Evolutionary conservation across 371 early-diverging fungal genomes (phyloP), one percentile per base, ranked within the genome.

Genomic region (Gilbertella persicaria): DNA sequence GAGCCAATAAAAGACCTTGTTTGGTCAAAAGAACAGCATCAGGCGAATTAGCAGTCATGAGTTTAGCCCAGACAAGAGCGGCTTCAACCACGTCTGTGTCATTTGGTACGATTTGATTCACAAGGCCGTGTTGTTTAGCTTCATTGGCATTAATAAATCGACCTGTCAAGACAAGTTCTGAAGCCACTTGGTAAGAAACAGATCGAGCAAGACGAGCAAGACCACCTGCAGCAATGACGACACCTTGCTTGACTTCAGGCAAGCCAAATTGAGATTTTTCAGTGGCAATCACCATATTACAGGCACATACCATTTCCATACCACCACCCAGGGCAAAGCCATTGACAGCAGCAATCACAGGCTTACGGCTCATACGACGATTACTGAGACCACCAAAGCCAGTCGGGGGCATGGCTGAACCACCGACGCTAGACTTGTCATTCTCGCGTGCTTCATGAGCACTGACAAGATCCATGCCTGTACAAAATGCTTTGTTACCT

Each of bases 311-410:
- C 35, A 78, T 71, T 43, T 80, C 80, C 45, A 71, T 72, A 37
- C 80, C 79, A 30, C 79, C 79, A 48, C 73, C 77, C 8, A 79
- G 47, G 29, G 76, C 74, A 48, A 62, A 71, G 8, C 79, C 79
- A 62, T 79, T 67, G 19, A 79, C 79, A 17, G 79, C 79, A 50
- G 76, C 76, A 64, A 79, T 75, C 4, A 79, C 56, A n/a, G 79
- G 79, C 45, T 79, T 79, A 5, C 73, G 53, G 4, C 60, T 63
- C 25, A 50, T 43, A 9, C 59, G 62, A 12, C 79, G 66, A 43
- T 73, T 67, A 28, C 72, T 73, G 9, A 79, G 29, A 14, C 79
- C 79, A 42, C 64, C 79, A 38, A 79, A 79, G 4, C 79, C 79
- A 14, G 68, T 62, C 1, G 62, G 57, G 19, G 74, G 73, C 48